Percentiles rank a stretch among this genome's conserved stretches.
phyloP scores from a whole-genome alignment of 495 filamentous ascomycete genomes.

The Penicillium dipodomyicola region DNA sequence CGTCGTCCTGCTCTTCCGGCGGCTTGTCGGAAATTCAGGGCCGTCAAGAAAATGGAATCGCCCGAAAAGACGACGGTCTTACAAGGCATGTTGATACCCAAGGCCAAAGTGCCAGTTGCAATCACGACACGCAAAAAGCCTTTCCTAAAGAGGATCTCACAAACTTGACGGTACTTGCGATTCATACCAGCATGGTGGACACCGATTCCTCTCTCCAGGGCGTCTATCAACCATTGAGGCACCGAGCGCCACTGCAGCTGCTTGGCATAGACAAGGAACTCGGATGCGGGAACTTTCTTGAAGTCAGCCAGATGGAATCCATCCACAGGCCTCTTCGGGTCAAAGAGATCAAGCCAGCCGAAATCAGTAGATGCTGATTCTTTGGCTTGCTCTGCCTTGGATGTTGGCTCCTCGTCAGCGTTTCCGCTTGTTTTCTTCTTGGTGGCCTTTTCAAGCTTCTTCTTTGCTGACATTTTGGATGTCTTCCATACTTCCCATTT shows the following conservation, averaged over 20 bases:
- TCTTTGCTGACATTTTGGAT: conserved; percentile 33
- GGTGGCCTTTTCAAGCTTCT: conserved; percentile 22
- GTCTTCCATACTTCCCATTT: conserved; percentile 54
- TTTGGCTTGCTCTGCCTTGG: conserved; percentile 50
- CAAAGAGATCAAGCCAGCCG: conserved; percentile 57
- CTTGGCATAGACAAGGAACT: conserved; percentile 49
- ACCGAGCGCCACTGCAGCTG: conserved; percentile 42
- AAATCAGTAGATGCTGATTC: conserved; percentile 55
- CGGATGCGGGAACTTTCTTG: conserved; percentile 49
- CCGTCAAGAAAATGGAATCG: conserved; percentile 67
- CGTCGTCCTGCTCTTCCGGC: conserved; percentile 75
- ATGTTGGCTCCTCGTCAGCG: conserved; percentile 33
- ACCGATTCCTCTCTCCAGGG: conserved; percentile 63
- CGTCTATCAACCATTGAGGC: conserved; percentile 47
- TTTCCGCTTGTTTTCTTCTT: conserved; percentile 42
- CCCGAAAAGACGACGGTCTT: conserved; percentile 76
- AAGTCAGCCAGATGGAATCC: conserved; percentile 65
- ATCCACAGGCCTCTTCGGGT: conserved; percentile 60
- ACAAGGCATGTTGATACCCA: conserved; percentile 86
- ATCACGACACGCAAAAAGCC: conserved; percentile 71
- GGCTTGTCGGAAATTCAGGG: conserved; percentile 72
- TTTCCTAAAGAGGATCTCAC: conserved; percentile 61
- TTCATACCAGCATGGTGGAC: conserved; percentile 80
- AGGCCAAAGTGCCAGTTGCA: conserved; percentile 70
- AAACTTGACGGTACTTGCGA: conserved; percentile 66